Base-by-base conservation (phyloP, 441 rosid species). In the Populus hybrid region DNA sequence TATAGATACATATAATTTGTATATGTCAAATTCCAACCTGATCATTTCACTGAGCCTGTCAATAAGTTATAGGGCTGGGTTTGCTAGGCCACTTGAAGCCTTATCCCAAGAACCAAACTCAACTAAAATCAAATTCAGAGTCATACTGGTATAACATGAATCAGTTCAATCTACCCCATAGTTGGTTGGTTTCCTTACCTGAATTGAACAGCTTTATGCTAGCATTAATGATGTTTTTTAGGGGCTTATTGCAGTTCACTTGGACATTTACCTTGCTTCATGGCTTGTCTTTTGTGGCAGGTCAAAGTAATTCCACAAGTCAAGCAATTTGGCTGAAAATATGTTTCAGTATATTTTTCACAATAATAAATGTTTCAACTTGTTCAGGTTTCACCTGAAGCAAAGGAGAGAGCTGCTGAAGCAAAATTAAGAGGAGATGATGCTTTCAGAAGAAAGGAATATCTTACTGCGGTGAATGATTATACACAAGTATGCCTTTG, bases 351-450 rank as follows among this genome's bases (percentile, higher is more conserved):
- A 56, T 42, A 42, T 12, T 7, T 50, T 16, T 76, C 64, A 9
- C 65, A 42, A 45, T 31, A 74, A 7, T 69, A 16, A 45, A 50
- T 69, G 26, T 50, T 20, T 16, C 9, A 66, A 82, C 74, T 71
- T 77, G 59, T 77, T 69, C 84, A 95, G 97, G 97, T 92, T 79
- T 80, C 93, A 29, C 87, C 88, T 26, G 97, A 92, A 87, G 91
- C 90, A 64, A 95, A 90, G 86, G 84, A 84, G 79, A 92, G 87
- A 86, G 97, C 97, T 26, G 97, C 90, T 26, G 99, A 93, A 86
- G 97, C 98, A 68, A 95, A 95, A 89, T 83, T 92, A 72, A 90
- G 99, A 89, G 99, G 91, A 84, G 90, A 90, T 70, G 98, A 95
- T 64, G 98, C 98, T 40, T 93, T 92, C 80, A 83, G 78, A 74